phyloP scores from a whole-genome alignment of 2,329 filamentous ascomycete species.

The Cladophialophora exuberans region DNA sequence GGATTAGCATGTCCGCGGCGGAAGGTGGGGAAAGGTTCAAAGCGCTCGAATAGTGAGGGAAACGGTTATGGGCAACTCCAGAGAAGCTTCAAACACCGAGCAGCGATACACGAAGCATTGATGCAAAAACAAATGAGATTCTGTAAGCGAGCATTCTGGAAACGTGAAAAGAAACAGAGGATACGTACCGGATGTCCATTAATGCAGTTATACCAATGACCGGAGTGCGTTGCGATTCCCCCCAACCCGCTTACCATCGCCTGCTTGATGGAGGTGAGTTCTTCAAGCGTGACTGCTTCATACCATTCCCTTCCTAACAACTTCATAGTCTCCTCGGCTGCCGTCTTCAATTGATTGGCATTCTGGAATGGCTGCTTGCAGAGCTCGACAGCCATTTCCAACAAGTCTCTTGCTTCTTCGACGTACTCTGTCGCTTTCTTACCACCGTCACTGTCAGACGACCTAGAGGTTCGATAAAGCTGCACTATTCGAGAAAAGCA shows the following conservation, averaged over 20 bases:
- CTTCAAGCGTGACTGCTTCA: conserved; percentile 46
- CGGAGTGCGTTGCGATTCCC: conserved; percentile 46
- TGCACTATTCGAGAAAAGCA: conserved; percentile 39
- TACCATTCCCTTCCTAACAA: conserved; percentile 44
- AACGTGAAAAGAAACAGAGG: not conserved
- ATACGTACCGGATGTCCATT: conserved; percentile 54
- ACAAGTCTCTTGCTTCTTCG: conserved; percentile 15
- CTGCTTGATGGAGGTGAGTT: conserved; percentile 48
- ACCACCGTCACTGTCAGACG: conserved; percentile 18
- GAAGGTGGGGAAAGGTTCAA: too few species aligned
- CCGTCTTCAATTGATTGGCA: conserved; percentile 33
- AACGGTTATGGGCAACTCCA: too few species aligned
- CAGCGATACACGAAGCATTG: too few species aligned
- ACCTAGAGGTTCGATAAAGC: conserved; percentile 26
- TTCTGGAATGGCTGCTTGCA: conserved; percentile 41
- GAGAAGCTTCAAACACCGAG: too few species aligned
- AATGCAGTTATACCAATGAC: conserved; percentile 65
- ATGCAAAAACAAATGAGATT: too few species aligned
- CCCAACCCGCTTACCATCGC: conserved; percentile 58
- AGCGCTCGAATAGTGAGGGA: too few species aligned
- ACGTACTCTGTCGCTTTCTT: conserved; percentile 33
- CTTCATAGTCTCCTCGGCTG: conserved; percentile 35
- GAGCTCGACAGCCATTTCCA: conserved; percentile 37
- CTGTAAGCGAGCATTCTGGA: not conserved
- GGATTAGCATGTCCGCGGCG: not conserved